These are phyloP conservation scores for Wickerhamiella dianesei DNA, from an alignment of 805 yeast species.

Conservation along the genomic window DNA sequence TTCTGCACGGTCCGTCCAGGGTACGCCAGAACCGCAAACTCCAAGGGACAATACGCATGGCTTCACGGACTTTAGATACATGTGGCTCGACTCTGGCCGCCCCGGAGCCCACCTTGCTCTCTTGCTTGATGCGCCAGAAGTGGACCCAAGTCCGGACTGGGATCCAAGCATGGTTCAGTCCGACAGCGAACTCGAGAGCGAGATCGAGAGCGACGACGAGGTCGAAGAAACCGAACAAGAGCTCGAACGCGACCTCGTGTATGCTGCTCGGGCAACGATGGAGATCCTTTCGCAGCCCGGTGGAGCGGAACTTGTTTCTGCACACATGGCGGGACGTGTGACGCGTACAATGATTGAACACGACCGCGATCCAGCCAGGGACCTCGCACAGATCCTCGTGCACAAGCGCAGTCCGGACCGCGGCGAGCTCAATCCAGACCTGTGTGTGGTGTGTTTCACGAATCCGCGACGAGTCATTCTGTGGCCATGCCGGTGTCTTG, in stretches of 20 bases:
- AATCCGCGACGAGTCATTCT: slow-evolving; percentile 62
- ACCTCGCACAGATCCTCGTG: neutral
- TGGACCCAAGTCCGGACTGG: slow-evolving; percentile 4
- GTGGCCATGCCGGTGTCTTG: slow-evolving; percentile 90
- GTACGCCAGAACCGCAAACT: neutral
- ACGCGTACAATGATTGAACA: neutral
- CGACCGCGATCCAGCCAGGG: neutral
- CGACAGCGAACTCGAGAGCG: slow-evolving; percentile 1
- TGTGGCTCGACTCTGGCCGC: neutral
- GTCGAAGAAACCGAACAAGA: neutral
- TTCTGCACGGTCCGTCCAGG: neutral
- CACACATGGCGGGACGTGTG: neutral
- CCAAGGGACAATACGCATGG: neutral
- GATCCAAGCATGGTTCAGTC: neutral
- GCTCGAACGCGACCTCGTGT: neutral
- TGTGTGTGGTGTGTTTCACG: slow-evolving; percentile 71
- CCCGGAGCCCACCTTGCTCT: slow-evolving; percentile 3
- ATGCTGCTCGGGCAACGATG: neutral
- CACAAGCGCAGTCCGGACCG: neutral
- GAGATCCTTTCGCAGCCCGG: neutral
- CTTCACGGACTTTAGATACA: slow-evolving; percentile 1
- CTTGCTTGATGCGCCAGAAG: neutral
- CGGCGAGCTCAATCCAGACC: neutral
- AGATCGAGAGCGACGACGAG: neutral
- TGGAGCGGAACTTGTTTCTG: neutral